These are phyloP conservation scores for Mucuna pruriens DNA, from an alignment of 306 rosid species.

Conservation along the genomic window DNA sequence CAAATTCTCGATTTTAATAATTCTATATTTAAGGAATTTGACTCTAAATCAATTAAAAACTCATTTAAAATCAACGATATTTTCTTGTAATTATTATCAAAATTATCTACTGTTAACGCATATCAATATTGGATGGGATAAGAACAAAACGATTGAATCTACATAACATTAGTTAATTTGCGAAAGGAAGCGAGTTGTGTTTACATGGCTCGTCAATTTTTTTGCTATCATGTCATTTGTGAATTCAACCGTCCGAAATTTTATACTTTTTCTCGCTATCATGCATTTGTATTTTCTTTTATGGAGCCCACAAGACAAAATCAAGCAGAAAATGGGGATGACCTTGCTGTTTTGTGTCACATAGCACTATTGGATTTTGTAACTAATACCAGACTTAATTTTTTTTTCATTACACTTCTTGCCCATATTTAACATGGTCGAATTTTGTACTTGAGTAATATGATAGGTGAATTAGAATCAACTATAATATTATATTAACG, in stretches of 20 bases:
- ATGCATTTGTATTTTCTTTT: background rate
- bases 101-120: background rate
- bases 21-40: too few relatives aligned
- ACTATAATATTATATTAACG: too few relatives aligned
- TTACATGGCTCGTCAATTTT: background rate
- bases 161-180: background rate
- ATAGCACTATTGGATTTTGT: too few relatives aligned
- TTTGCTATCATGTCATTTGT: background rate
- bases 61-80: too few relatives aligned
- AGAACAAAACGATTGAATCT: background rate
- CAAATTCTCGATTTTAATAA: too few relatives aligned
- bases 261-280: background rate
- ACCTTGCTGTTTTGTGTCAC: background rate
- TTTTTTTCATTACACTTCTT: too few relatives aligned
- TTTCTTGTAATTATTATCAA: too few relatives aligned
- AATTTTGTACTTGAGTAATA: too few relatives aligned
- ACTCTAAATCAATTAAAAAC: too few relatives aligned
- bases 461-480: too few relatives aligned
- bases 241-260: background rate
- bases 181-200: background rate
- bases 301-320: slow-evolving; percentile 38
- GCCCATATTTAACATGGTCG: too few relatives aligned
- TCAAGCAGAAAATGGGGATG: slow-evolving; percentile 9
- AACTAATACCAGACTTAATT: too few relatives aligned
- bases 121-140: background rate